Evolutionary conservation across 208 protist species (phyloP).

Genomic region (Angomonas ambiguus): DNA sequence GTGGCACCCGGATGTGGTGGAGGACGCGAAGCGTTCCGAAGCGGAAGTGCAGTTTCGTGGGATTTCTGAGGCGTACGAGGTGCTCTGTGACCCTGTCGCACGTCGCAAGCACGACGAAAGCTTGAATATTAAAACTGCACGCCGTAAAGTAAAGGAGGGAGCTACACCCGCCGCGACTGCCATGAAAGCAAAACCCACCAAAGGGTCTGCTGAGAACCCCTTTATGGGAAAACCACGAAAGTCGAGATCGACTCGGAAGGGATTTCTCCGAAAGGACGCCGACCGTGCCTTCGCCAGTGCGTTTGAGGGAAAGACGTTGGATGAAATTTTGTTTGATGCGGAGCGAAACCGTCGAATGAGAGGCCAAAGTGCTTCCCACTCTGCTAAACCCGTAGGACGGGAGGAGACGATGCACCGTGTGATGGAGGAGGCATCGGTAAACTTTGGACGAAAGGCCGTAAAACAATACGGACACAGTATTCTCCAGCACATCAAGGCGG

Average conservation of each 20-base stretch:
- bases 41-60: slow-evolving; percentile 73
- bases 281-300: slow-evolving; percentile 77
- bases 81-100: slow-evolving; percentile 92
- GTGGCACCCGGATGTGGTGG: slow-evolving; percentile 83
- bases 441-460: slow-evolving; percentile 34
- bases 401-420: slow-evolving; percentile 61
- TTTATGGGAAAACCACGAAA: not conserved
- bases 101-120: slow-evolving; percentile 91
- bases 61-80: slow-evolving; percentile 94
- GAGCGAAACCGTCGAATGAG: slow-evolving; percentile 38
- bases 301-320: slow-evolving; percentile 78
- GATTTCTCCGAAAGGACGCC: slow-evolving; percentile 77
- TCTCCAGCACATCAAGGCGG: slow-evolving; percentile 32
- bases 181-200: not conserved
- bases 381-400: not conserved
- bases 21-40: slow-evolving; percentile 44
- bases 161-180: not conserved
- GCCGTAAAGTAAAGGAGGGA: slow-evolving; percentile 16
- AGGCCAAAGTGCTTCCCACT: not conserved
- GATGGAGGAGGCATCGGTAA: slow-evolving; percentile 48
- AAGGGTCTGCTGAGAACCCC: not conserved
- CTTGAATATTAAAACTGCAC: slow-evolving; percentile 37
- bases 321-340: slow-evolving; percentile 78
- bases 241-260: slow-evolving; percentile 15
- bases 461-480: slow-evolving; percentile 61